Evolutionary conservation across 805 yeast genomes (phyloP).

Genomic region (Candida caryicola): DNA sequence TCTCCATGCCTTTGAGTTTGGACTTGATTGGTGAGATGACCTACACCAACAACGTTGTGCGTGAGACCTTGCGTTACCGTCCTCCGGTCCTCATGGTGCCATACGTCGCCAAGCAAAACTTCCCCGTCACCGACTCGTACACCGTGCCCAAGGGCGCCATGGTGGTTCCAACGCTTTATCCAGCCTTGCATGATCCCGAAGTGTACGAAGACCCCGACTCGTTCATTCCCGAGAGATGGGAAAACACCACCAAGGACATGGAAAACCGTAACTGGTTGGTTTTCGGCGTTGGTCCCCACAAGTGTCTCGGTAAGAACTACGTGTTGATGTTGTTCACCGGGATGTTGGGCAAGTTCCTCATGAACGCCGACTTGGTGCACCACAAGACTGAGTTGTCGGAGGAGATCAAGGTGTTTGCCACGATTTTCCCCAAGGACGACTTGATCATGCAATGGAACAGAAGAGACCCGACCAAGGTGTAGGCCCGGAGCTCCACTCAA

Average conservation of each 20-base stretch:
- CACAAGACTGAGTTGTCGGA: conserved; percentile 81
- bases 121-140: conserved; percentile 79
- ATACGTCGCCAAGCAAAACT: conserved; percentile 82
- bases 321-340: conserved; percentile 88
- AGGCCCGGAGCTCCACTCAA: too few species aligned
- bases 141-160: conserved; percentile 96
- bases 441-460: conserved; percentile 70
- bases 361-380: conserved; percentile 80
- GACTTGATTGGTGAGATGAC: conserved; percentile 82
- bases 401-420: conserved; percentile 93
- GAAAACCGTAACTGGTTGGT: conserved; percentile 92
- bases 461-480: conserved; percentile 49
- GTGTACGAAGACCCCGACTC: conserved; percentile 92
- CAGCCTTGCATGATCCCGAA: conserved; percentile 96
- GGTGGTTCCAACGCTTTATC: conserved; percentile 94
- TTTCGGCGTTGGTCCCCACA: conserved; percentile 96
- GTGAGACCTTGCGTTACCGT: conserved; percentile 88
- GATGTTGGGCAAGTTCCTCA: conserved; percentile 84
- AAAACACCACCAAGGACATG: conserved; percentile 70
- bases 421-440: conserved; percentile 97
- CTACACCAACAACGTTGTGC: conserved; percentile 87
- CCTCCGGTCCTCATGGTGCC: conserved; percentile 99
- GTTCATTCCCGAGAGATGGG: conserved; percentile 97
- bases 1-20: conserved; percentile 55
- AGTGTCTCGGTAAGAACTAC: conserved; percentile 91